Evolutionary conservation across 2,329 filamentous ascomycete species (phyloP).

Genomic region (Chrysoporthe austroafricana): DNA sequence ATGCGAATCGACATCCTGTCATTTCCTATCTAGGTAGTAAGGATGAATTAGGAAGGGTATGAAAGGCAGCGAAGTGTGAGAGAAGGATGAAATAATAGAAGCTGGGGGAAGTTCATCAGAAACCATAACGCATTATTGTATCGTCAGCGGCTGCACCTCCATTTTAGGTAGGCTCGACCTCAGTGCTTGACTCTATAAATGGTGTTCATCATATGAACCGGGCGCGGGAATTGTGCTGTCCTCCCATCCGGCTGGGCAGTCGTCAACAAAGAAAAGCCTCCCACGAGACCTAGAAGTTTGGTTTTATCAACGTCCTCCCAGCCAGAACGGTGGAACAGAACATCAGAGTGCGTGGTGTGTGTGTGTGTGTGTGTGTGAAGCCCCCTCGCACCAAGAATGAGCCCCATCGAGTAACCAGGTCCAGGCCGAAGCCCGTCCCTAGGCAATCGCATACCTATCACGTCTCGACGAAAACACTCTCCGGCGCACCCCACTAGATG

Average conservation of each 20-base stretch:
- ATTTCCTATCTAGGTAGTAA: slow-evolving; percentile 5
- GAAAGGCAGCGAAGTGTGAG: neutral
- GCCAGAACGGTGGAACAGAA: slow-evolving; percentile 52
- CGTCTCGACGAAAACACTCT: slow-evolving; percentile 83
- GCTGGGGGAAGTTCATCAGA: slow-evolving; percentile 42
- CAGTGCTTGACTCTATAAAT: slow-evolving; percentile 99
- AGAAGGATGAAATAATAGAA: slow-evolving; percentile 10
- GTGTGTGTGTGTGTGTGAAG: slow-evolving; percentile 45
- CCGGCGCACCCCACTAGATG: slow-evolving; percentile 56
- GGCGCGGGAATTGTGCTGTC: slow-evolving; percentile 29
- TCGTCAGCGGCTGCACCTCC: slow-evolving; percentile 51
- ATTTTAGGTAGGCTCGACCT: slow-evolving; percentile 53
- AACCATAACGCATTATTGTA: slow-evolving; percentile 45
- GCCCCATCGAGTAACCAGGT: slow-evolving; percentile 98
- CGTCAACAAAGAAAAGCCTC: slow-evolving; percentile 39
- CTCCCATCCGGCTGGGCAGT: slow-evolving; percentile 33
- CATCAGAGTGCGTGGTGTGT: slow-evolving; percentile 43
- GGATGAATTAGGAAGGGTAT: neutral
- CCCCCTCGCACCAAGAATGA: slow-evolving; percentile 99
- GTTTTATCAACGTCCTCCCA: slow-evolving; percentile 50
- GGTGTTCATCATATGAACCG: slow-evolving; percentile 86
- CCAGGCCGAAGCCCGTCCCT: slow-evolving; percentile 33
- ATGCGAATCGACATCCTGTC: neutral
- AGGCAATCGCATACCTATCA: slow-evolving; percentile 98
- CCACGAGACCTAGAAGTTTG: slow-evolving; percentile 42